phyloP scores from a whole-genome alignment of 1,284 basidiomycete genomes.

The Boletus smithii region DNA sequence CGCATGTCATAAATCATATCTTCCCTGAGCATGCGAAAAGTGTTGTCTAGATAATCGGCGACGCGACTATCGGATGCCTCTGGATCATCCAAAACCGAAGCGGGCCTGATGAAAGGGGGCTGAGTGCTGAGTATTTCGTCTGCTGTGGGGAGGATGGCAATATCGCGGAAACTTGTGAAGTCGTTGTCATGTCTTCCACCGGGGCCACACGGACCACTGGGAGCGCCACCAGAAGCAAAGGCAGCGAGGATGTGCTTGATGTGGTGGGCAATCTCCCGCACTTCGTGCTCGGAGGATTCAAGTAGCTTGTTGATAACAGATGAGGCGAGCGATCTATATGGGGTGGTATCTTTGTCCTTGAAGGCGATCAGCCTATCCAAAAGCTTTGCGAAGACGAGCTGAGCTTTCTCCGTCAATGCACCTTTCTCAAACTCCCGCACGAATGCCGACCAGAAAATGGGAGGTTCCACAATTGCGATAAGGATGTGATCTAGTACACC shows the following conservation, averaged over 20 bases:
- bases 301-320: slow-evolving; percentile 36
- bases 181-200: slow-evolving; percentile 70
- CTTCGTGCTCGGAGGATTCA: slow-evolving; percentile 35
- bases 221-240: slow-evolving; percentile 17
- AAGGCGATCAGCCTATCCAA: slow-evolving; percentile 48
- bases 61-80: slow-evolving; percentile 37
- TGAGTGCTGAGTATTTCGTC: slow-evolving; percentile 51
- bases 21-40: slow-evolving; percentile 60
- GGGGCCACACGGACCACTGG: slow-evolving; percentile 32
- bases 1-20: slow-evolving; percentile 65
- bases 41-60: slow-evolving; percentile 56
- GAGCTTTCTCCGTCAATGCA: slow-evolving; percentile 36
- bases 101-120: slow-evolving; percentile 47
- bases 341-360: slow-evolving; percentile 32
- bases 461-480: slow-evolving; percentile 47
- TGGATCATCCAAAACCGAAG: slow-evolving; percentile 44
- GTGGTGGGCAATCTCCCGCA: slow-evolving; percentile 39
- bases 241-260: slow-evolving; percentile 43
- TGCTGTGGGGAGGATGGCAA: slow-evolving; percentile 58
- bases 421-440: slow-evolving; percentile 37
- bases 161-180: slow-evolving; percentile 50
- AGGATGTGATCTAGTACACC: slow-evolving; percentile 44
- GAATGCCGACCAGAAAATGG: slow-evolving; percentile 53
- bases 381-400: slow-evolving; percentile 49
- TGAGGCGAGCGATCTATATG: slow-evolving; percentile 42